These are phyloP conservation scores for Talaromyces piceae DNA, from an alignment of 2,329 filamentous ascomycete genomes.

Conservation along the genomic window DNA sequence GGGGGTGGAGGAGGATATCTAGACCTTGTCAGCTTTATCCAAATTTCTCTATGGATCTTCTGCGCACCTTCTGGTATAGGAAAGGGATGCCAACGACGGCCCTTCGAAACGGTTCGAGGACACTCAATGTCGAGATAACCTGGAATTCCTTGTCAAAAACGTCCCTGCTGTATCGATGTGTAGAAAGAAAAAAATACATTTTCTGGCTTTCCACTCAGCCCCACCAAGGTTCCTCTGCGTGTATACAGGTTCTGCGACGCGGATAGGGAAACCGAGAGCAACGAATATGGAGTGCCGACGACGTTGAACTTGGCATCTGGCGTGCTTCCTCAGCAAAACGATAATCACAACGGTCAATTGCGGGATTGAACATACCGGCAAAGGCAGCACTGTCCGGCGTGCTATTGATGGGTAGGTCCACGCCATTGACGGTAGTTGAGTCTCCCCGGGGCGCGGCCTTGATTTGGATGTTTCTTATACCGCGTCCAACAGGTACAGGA, in stretches of 20 bases:
- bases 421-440: constrained; percentile 28
- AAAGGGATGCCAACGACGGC: constrained; percentile 82
- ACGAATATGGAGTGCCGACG: constrained; percentile 81
- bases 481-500: constrained; percentile 15
- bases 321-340: not conserved
- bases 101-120: constrained; percentile 76
- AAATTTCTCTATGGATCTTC: constrained; percentile 1
- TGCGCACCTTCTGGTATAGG: constrained; percentile 65
- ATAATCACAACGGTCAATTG: no score
- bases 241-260: constrained; percentile 93
- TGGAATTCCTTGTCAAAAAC: constrained; percentile 28
- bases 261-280: constrained; percentile 86
- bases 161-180: not conserved
- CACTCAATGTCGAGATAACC: constrained; percentile 81
- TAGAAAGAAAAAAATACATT: constrained; percentile 52
- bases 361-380: constrained; percentile 33
- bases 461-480: constrained; percentile 35
- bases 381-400: constrained; percentile 35
- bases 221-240: constrained; percentile 81
- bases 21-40: constrained; percentile 17
- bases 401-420: constrained; percentile 28
- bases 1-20: constrained; percentile 78
- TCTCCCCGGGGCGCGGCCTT: constrained; percentile 36
- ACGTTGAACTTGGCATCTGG: constrained; percentile 93
- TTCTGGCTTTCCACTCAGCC: constrained; percentile 80